Percentiles rank a stretch among this genome's conserved stretches.
These are phyloP conservation scores for Trichoderma aggressivum DNA, from an alignment of 2,329 filamentous ascomycete genomes.

Conservation along the genomic window DNA sequence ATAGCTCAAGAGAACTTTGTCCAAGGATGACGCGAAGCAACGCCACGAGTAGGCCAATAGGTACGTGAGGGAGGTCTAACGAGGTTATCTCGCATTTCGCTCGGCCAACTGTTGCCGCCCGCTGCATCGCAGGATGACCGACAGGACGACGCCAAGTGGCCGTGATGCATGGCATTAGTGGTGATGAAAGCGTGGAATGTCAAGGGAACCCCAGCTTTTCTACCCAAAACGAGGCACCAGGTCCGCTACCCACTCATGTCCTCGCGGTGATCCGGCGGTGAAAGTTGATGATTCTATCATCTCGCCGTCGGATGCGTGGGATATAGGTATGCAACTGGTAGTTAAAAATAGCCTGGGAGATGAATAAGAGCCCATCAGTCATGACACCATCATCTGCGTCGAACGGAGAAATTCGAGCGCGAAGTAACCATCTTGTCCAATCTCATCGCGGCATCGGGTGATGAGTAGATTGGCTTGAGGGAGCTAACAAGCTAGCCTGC, in stretches of 20 bases:
- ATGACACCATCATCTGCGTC: slow-evolving; percentile 12
- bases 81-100: not conserved
- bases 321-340: slow-evolving; percentile 3
- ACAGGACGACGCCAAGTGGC: slow-evolving; percentile 2
- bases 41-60: not conserved
- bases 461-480: slow-evolving; percentile 4
- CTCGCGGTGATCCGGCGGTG: slow-evolving; percentile 11
- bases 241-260: slow-evolving; percentile 12
- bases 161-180: slow-evolving; percentile 10
- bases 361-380: slow-evolving; percentile 7
- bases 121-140: slow-evolving; percentile 7
- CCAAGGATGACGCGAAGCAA: not conserved
- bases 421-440: slow-evolving; percentile 1
- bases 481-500: slow-evolving; percentile 12
- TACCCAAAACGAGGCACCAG: slow-evolving; percentile 9
- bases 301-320: slow-evolving; percentile 8
- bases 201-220: not conserved
- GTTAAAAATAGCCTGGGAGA: slow-evolving; percentile 11
- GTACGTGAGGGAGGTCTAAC: not conserved
- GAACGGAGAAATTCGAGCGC: slow-evolving; percentile 8
- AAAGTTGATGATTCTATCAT: slow-evolving; percentile 11
- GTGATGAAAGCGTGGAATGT: slow-evolving; percentile 1
- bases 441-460: slow-evolving; percentile 11
- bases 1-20: not conserved
- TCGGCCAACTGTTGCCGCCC: not conserved